phyloP scores from a whole-genome alignment of 2,329 filamentous ascomycete species.

The Colletotrichum magnum region DNA sequence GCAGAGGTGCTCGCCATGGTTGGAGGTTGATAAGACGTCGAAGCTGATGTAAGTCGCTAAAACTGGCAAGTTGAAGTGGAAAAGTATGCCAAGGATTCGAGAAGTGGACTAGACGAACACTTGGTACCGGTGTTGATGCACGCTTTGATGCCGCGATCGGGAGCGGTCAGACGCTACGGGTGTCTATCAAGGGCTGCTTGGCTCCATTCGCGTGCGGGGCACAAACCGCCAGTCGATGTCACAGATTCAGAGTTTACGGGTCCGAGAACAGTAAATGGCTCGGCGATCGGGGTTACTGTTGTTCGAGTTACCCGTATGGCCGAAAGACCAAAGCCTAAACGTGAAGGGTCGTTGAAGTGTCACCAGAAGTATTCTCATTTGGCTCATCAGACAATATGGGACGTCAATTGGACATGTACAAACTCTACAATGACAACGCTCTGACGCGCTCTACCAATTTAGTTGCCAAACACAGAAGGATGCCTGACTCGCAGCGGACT shows the following conservation, averaged over 20 bases:
- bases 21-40: not conserved
- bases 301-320: not conserved
- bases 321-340: constrained; percentile 17
- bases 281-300: constrained; percentile 1
- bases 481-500: not conserved
- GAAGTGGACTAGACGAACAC: not conserved
- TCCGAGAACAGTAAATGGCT: constrained; percentile 9
- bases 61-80: not conserved
- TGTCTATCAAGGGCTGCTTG: not conserved
- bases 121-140: not conserved
- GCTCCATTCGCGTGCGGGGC: constrained; percentile 17
- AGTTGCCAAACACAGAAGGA: not conserved
- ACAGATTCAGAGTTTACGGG: constrained; percentile 19
- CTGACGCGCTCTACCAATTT: constrained; percentile 1
- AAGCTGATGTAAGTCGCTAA: too few relatives aligned
- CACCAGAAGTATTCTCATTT: too few relatives aligned
- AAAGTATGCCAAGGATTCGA: constrained; percentile 23
- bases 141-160: not conserved
- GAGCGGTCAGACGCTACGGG: constrained; percentile 1
- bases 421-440: not conserved
- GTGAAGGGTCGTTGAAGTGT: not conserved
- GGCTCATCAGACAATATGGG: too few relatives aligned
- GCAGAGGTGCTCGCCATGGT: constrained; percentile 24
- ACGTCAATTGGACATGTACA: not conserved
- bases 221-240: constrained; percentile 5